phyloP scores from a whole-genome alignment of 805 yeast species.

The Cyberlindnera samutprakarnensis region DNA sequence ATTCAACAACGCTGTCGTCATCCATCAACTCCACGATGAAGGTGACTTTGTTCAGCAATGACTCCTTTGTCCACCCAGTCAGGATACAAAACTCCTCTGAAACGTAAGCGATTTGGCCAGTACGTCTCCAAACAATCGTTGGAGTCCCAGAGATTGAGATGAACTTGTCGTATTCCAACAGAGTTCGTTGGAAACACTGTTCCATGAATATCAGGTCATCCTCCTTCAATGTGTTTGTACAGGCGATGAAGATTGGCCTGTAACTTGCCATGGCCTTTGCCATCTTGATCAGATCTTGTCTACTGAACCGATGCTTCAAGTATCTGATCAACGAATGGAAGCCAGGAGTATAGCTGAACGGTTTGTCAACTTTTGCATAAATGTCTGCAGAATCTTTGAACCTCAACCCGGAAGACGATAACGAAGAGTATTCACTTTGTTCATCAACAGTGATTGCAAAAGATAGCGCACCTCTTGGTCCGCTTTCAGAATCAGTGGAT shows the following conservation, averaged over 20 bases:
- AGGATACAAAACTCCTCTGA: conserved; percentile 89
- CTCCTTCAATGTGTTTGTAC: conserved; percentile 80
- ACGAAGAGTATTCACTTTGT: conserved; percentile 7
- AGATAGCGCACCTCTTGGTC: conserved; percentile 6
- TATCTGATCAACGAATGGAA: conserved; percentile 77
- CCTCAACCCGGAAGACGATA: conserved; percentile 29
- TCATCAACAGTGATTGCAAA: conserved; percentile 24
- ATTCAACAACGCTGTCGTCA: conserved; percentile 78
- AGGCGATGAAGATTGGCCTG: conserved; percentile 88
- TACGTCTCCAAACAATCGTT: conserved; percentile 90
- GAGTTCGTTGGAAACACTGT: conserved; percentile 89
- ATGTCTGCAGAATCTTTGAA: conserved; percentile 70
- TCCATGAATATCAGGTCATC: conserved; percentile 93
- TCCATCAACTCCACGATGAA: conserved; percentile 80
- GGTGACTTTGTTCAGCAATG: conserved; percentile 56
- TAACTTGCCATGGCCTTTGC: conserved; percentile 86
- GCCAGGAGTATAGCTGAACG: conserved; percentile 87
- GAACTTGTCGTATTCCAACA: conserved; percentile 81
- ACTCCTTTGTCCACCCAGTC: conserved; percentile 83
- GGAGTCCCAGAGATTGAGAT: conserved; percentile 87
- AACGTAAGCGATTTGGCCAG: conserved; percentile 91
- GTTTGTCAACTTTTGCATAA: conserved; percentile 63
- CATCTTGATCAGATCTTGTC: conserved; percentile 66
- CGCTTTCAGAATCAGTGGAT: too few relatives aligned
- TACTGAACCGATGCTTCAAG: conserved; percentile 61